Percentiles rank a stretch among this genome's conserved stretches.
These are phyloP conservation scores for Lasiosphaeria ovina DNA, from an alignment of 495 filamentous ascomycete genomes.

Conservation along the genomic window DNA sequence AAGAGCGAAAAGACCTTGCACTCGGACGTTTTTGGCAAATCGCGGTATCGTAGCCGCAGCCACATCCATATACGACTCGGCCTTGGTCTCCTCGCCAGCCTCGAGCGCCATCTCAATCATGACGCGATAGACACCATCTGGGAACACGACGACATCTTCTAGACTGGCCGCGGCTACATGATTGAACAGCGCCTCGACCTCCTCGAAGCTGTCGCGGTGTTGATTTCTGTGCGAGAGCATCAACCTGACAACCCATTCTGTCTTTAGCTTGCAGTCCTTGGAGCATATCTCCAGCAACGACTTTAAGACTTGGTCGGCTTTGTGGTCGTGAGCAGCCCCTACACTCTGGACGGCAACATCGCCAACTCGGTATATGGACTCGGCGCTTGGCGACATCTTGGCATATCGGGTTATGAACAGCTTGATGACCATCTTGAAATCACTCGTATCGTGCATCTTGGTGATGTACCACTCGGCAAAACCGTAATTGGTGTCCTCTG, in stretches of 20 bases:
- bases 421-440: conserved; percentile 33
- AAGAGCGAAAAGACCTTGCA: conserved; percentile 40
- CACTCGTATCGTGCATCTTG: conserved; percentile 23
- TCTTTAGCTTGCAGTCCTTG: conserved; percentile 13
- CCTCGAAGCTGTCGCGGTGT: conserved; percentile 19
- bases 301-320: conserved; percentile 26
- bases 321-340: conserved; percentile 23
- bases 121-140: conserved; percentile 32
- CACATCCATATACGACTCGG: conserved; percentile 26
- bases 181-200: conserved; percentile 31
- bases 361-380: conserved; percentile 22
- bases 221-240: conserved; percentile 32
- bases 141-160: conserved; percentile 20
- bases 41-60: conserved; percentile 21
- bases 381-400: conserved; percentile 21
- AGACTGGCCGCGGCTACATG: conserved; percentile 16
- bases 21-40: conserved; percentile 24
- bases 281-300: conserved; percentile 26
- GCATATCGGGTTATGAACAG: conserved; percentile 27
- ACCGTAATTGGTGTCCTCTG: conserved; percentile 6
- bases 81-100: conserved; percentile 30
- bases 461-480: conserved; percentile 30
- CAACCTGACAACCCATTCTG: conserved; percentile 36
- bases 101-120: conserved; percentile 43
- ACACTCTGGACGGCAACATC: conserved; percentile 31